Evolutionary conservation across 1,139 yeast species (phyloP).

Genomic region (Hansenula anomala): DNA sequence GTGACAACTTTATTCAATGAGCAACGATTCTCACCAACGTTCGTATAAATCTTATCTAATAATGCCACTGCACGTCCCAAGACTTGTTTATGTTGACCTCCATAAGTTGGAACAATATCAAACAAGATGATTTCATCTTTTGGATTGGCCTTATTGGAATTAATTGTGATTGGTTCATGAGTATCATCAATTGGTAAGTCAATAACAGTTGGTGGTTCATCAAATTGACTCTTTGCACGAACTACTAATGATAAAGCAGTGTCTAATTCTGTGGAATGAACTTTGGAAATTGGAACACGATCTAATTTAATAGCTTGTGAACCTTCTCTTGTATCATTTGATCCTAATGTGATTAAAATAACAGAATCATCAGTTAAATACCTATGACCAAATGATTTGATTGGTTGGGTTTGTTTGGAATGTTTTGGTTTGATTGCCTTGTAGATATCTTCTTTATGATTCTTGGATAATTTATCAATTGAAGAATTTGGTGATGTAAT

Average conservation of each 20-base stretch:
- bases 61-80: slow-evolving; percentile 87
- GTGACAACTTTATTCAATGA: slow-evolving; percentile 65
- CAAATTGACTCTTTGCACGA: slow-evolving; percentile 42
- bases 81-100: slow-evolving; percentile 41
- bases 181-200: slow-evolving; percentile 87
- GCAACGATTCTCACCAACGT: slow-evolving; percentile 66
- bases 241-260: slow-evolving; percentile 81
- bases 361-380: slow-evolving; percentile 65
- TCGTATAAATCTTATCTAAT: slow-evolving; percentile 57
- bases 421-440: slow-evolving; percentile 19
- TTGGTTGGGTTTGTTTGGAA: slow-evolving; percentile 31
- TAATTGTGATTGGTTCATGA: slow-evolving; percentile 81
- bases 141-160: slow-evolving; percentile 43
- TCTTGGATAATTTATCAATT: slow-evolving; percentile 32
- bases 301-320: slow-evolving; percentile 65
- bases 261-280: slow-evolving; percentile 78
- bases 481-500: slow-evolving; percentile 19
- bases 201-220: slow-evolving; percentile 62
- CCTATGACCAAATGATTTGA: slow-evolving; percentile 85
- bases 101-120: slow-evolving; percentile 92
- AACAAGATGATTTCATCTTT: slow-evolving; percentile 63
- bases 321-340: slow-evolving; percentile 68
- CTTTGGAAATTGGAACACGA: slow-evolving; percentile 67
- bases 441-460: slow-evolving; percentile 13
- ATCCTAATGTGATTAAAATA: slow-evolving; percentile 77